phyloP scores from a whole-genome alignment of 176 grass and related monocot genomes.

The Cocos nucifera region DNA sequence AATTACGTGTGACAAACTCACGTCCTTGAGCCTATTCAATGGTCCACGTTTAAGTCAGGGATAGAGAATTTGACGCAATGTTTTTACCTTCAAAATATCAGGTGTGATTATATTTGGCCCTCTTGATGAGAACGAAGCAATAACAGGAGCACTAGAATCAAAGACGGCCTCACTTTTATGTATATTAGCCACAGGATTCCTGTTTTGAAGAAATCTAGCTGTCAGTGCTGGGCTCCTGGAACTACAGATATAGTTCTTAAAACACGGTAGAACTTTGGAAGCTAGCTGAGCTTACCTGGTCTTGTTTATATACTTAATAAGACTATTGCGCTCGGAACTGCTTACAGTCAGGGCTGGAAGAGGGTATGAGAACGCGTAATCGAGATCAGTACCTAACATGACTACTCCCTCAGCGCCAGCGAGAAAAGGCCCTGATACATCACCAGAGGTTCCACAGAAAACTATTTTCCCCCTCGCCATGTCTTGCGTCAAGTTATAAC shows the following conservation, averaged over 20 bases:
- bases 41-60: too few species aligned
- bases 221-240: not conserved
- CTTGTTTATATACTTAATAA: not conserved
- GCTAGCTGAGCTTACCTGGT: not conserved
- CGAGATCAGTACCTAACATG: not conserved
- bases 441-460: not conserved
- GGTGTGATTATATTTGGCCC: constrained; percentile 38
- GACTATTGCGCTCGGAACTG: not conserved
- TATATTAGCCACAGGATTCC: constrained; percentile 32
- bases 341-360: not conserved
- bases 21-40: too few species aligned
- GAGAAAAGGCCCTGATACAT: not conserved
- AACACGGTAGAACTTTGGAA: too few species aligned
- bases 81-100: constrained; percentile 34
- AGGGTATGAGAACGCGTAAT: not conserved
- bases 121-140: constrained; percentile 35
- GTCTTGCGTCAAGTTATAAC: not conserved
- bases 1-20: too few species aligned
- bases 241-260: too few species aligned
- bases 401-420: not conserved
- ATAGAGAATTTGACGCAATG: too few species aligned
- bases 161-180: not conserved
- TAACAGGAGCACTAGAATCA: constrained; percentile 19
- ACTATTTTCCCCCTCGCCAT: constrained; percentile 5
- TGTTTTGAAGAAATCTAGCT: constrained; percentile 1